Conservation (phyloP, 176 grass and related monocot genomes). For the Musa beccarii region DNA sequence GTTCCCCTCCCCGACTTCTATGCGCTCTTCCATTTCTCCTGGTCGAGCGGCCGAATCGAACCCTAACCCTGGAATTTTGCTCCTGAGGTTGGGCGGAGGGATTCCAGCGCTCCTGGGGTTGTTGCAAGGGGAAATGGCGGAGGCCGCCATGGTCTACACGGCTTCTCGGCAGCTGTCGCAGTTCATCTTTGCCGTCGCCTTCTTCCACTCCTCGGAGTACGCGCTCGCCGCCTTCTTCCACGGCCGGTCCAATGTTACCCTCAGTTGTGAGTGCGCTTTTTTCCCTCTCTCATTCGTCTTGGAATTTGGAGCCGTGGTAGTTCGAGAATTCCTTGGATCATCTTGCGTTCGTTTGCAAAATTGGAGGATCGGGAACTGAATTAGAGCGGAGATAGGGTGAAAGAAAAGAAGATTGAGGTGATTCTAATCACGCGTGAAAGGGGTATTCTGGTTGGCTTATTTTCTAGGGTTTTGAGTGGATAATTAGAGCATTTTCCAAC, state of each 20-base stretch:
- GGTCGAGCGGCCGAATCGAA: neutral
- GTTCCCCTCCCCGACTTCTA: neutral
- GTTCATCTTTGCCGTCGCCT: slow-evolving; percentile 41
- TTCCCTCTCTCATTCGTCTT: neutral
- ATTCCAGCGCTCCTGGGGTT: neutral
- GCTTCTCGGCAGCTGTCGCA: slow-evolving; percentile 52
- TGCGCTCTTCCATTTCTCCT: neutral
- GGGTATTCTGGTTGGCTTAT: neutral
- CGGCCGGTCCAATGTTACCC: slow-evolving; percentile 53
- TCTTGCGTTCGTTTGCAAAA: neutral
- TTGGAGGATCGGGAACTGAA: neutral
- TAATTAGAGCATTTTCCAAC: neutral
- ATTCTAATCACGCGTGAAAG: neutral
- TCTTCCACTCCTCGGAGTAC: slow-evolving; percentile 88
- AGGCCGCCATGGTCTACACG: slow-evolving; percentile 25
- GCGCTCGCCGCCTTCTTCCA: slow-evolving; percentile 57
- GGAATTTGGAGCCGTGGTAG: neutral
- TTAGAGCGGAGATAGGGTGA: neutral
- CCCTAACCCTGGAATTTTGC: neutral
- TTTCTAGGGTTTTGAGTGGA: neutral
- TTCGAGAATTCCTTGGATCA: neutral
- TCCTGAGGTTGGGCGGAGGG: neutral
- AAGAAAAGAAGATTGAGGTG: no score
- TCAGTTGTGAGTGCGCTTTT: slow-evolving; percentile 36
- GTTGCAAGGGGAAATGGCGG: slow-evolving; percentile 4